Base-by-base conservation (phyloP, 1,284 basidiomycete genomes). In the Ustilago xerochloae region DNA sequence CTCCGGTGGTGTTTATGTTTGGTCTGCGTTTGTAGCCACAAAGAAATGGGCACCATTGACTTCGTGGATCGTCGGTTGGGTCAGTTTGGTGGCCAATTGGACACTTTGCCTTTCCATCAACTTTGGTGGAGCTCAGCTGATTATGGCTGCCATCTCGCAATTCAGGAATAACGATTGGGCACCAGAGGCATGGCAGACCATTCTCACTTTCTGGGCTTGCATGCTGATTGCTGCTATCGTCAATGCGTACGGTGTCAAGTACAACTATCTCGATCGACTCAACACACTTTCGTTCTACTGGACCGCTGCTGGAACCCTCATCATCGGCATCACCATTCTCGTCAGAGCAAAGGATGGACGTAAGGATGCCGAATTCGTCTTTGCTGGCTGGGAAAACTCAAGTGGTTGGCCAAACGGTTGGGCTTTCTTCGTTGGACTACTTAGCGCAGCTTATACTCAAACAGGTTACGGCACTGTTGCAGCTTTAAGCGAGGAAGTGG, bases 1-100 rank as follows among this genome's bases (percentile, higher is more conserved):
- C 3, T 85, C 85, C 0, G 87, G 86, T 1, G 86, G 87, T 35
- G 86, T 87, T 1, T 87, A 87, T 69, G 86, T 86, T 59, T 87
- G 86, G 86, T 79, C 85, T 0, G 85, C 85, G 2, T 86, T 86
- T 78, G 83, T 86, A 4, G 84, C 85, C 0, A 86, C 83, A 10
- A 85, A 82, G 3, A 84, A 84, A 46, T 87, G 86, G 80, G 84
- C 84, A 10, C 81, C 85, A 0, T 74, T 86, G 58, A 74, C 86
- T 10, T 84, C 81, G 29, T 87, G 86, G 77, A 81, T 87, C 45
- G 86, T 86, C 2, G 87, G 87, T 9, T 87, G 86, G 86, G 77
- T 87, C 9, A 85, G 85, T 16, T 77, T 86, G 1, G 86, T 87
- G 6, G 87, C 86, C 36, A 87, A 87, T 71, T 86, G 86, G 85